A percentile compares a stretch with the other conserved stretches of the same genome.
Evolutionary conservation across 1,284 basidiomycete species (phyloP).

Genomic region (Neolentinus lepideus): DNA sequence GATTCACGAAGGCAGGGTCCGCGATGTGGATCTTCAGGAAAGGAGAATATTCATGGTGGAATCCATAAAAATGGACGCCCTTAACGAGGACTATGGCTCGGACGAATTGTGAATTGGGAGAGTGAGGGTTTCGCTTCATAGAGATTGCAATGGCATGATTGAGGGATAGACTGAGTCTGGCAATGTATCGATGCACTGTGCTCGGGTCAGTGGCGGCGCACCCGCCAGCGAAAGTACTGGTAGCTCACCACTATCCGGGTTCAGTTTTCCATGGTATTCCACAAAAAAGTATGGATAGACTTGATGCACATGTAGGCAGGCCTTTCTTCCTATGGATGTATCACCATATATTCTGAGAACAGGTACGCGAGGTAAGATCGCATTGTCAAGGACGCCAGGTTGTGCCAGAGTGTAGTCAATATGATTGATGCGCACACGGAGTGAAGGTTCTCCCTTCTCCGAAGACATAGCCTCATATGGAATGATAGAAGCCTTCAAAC

Average conservation of each 20-base stretch:
- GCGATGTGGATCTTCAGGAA: constrained; percentile 85
- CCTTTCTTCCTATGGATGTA: constrained; percentile 70
- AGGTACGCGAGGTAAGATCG: constrained; percentile 59
- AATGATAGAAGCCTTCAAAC: neutral
- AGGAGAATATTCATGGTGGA: constrained; percentile 79
- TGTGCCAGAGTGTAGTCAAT: constrained; percentile 56
- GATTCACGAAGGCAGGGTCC: constrained; percentile 64
- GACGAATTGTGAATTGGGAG: constrained; percentile 51
- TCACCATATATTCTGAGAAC: constrained; percentile 85
- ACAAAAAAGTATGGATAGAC: constrained; percentile 78
- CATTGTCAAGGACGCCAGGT: constrained; percentile 58
- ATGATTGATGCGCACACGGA: constrained; percentile 57
- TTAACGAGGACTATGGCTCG: constrained; percentile 82
- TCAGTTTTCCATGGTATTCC: constrained; percentile 57
- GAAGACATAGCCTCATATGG: neutral
- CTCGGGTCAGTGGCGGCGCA: too few relatives aligned
- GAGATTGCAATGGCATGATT: constrained; percentile 76
- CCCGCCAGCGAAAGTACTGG: neutral
- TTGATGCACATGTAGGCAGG: constrained; percentile 89
- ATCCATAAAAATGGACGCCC: constrained; percentile 95
- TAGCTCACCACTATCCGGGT: constrained; percentile 36
- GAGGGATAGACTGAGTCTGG: constrained; percentile 60
- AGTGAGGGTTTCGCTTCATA: constrained; percentile 54
- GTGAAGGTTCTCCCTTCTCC: constrained; percentile 19
- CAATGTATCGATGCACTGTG: constrained; percentile 64